These are phyloP conservation scores for Globisporangium abappressorium DNA, from an alignment of 352 stramenopile species.

Conservation along the genomic window DNA sequence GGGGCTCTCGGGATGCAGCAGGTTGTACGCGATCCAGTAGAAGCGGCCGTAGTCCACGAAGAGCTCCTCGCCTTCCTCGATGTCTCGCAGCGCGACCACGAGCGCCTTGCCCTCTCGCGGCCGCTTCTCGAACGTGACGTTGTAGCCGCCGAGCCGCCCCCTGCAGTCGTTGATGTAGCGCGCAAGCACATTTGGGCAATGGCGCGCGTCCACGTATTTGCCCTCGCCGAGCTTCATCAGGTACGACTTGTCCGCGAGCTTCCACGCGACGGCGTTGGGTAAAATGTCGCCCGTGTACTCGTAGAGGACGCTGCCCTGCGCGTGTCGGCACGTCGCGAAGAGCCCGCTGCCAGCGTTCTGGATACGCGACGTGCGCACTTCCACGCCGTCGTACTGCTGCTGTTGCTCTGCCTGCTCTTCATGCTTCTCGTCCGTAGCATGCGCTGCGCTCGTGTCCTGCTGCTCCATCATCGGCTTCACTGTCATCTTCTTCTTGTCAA, in stretches of 20 bases:
- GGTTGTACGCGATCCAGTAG: constrained; percentile 81
- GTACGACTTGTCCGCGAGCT: constrained; percentile 67
- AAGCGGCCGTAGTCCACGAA: constrained; percentile 82
- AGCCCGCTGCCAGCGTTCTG: constrained; percentile 49
- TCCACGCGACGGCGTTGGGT: constrained; percentile 42
- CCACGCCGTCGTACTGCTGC: constrained; percentile 28
- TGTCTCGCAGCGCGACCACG: constrained; percentile 61
- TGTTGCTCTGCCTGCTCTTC: not conserved
- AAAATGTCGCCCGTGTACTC: constrained; percentile 40
- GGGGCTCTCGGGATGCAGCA: constrained; percentile 53
- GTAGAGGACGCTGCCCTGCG: constrained; percentile 30
- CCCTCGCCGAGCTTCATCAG: constrained; percentile 79
- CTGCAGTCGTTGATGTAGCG: constrained; percentile 85
- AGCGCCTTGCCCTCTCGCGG: constrained; percentile 43
- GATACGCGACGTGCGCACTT: constrained; percentile 42
- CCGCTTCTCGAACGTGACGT: constrained; percentile 74
- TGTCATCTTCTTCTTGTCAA: too few species aligned
- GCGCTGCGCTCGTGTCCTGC: not conserved
- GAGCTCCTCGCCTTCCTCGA: constrained; percentile 58
- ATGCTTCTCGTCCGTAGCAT: too few species aligned
- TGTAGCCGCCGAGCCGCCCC: constrained; percentile 46
- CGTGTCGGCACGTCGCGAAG: constrained; percentile 36
- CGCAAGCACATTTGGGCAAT: constrained; percentile 42
- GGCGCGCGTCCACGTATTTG: constrained; percentile 71
- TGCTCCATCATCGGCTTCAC: not conserved